A percentile compares a stretch with the other conserved stretches of the same genome.
These are phyloP conservation scores for Penicillium turbatum DNA, from an alignment of 495 filamentous ascomycete genomes.

Conservation along the genomic window DNA sequence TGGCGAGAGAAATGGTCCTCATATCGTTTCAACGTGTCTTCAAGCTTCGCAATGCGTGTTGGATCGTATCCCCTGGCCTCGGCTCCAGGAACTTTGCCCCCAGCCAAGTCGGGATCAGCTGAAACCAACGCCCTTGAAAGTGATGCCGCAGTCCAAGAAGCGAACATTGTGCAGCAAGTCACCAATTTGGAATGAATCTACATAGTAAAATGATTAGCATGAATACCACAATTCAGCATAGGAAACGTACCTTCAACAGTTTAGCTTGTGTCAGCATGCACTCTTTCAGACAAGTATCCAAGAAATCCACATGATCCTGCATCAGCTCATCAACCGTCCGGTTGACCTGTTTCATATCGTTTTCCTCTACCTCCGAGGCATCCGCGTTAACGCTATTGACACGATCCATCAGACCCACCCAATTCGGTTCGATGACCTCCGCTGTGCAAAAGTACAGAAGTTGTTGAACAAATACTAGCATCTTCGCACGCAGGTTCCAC, in stretches of 20 bases:
- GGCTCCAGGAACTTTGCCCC: slow-evolving; percentile 31
- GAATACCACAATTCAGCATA: slow-evolving; percentile 2
- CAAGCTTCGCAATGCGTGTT: slow-evolving; percentile 67
- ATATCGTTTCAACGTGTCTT: slow-evolving; percentile 79
- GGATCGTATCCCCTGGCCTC: slow-evolving; percentile 52
- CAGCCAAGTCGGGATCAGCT: slow-evolving; percentile 68
- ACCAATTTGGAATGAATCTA: slow-evolving; percentile 95
- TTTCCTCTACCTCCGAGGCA: slow-evolving; percentile 45
- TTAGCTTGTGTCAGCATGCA: slow-evolving; percentile 98
- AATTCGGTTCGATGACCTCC: slow-evolving; percentile 97
- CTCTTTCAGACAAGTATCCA: slow-evolving; percentile 96
- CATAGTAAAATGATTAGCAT: slow-evolving; percentile 13
- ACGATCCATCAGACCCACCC: slow-evolving; percentile 83
- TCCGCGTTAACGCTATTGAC: slow-evolving; percentile 61
- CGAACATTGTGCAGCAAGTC: slow-evolving; percentile 88
- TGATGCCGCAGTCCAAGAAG: slow-evolving; percentile 70
- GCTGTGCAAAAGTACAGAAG: slow-evolving; percentile 93
- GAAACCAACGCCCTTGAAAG: slow-evolving; percentile 74
- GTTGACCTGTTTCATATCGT: slow-evolving; percentile 52
- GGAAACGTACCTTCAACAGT: slow-evolving; percentile 67
- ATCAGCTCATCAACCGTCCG: slow-evolving; percentile 95
- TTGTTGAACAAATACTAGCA: slow-evolving; percentile 96
- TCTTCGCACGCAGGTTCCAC: slow-evolving; percentile 86
- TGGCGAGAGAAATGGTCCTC: slow-evolving; percentile 89
- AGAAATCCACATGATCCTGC: slow-evolving; percentile 98